Percentiles rank a stretch among this genome's conserved stretches.
These are phyloP conservation scores for Dillenia suffruticosa DNA, from an alignment of 164 flowering plant species.

Conservation along the genomic window DNA sequence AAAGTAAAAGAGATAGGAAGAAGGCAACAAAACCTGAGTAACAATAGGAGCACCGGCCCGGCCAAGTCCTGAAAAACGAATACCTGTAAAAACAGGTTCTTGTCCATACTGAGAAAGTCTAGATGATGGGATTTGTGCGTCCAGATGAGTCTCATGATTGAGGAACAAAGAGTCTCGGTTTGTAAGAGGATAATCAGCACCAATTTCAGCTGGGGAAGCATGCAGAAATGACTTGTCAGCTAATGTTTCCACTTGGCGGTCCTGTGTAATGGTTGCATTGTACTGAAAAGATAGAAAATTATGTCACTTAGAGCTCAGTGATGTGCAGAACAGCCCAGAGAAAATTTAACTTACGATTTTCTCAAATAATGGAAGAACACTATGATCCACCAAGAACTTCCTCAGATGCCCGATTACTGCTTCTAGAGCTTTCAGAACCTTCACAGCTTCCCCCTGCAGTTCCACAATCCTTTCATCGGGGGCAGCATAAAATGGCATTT, in stretches of 20 bases:
- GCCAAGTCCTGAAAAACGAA: conserved; percentile 49
- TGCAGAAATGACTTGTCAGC: conserved; percentile 38
- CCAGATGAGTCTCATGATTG: conserved; percentile 67
- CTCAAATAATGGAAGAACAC: conserved; percentile 84
- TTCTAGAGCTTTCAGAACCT: conserved; percentile 82
- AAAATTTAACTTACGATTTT: conserved; percentile 51
- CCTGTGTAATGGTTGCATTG: conserved; percentile 45
- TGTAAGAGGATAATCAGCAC: conserved; percentile 47
- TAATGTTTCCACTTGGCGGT: conserved; percentile 45
- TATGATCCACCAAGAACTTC: conserved; percentile 89
- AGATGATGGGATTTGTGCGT: conserved; percentile 35
- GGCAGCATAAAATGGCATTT: conserved; percentile 60
- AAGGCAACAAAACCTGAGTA: conserved; percentile 57
- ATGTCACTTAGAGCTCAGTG: too few species aligned
- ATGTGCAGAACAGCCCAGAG: not conserved
- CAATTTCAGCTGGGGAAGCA: conserved; percentile 35
- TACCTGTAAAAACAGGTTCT: conserved; percentile 50
- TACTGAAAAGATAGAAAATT: conserved; percentile 35
- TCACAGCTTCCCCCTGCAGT: conserved; percentile 74
- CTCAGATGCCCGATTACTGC: conserved; percentile 78
- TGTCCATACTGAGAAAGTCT: conserved; percentile 59
- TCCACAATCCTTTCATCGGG: conserved; percentile 86
- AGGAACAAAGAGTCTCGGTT: conserved; percentile 53
- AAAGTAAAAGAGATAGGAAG: too few species aligned
- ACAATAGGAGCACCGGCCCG: conserved; percentile 69